Evolutionary conservation across 345 rosid genomes (phyloP).

Genomic region (Kandelia obovata): DNA sequence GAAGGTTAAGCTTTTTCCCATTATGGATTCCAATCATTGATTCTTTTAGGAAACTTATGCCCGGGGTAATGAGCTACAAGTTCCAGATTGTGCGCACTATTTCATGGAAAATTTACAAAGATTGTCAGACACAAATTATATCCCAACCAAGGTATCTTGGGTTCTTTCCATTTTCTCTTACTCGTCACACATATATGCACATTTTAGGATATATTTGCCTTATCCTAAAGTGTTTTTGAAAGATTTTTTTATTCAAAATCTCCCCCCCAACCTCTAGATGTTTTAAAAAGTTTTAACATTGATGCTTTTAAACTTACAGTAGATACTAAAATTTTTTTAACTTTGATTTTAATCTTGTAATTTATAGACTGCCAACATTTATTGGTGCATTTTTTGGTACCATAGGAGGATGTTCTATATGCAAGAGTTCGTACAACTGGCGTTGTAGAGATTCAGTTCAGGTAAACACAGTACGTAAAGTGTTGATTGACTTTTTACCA

Average conservation of each 20-base stretch:
- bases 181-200: background rate
- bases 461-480: slow-evolving; percentile 41
- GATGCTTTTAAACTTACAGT: no score
- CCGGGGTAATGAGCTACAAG: slow-evolving; percentile 84
- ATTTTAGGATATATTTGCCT: background rate
- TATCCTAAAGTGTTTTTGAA: background rate
- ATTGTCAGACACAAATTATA: slow-evolving; percentile 66
- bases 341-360: background rate
- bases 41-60: slow-evolving; percentile 71
- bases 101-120: slow-evolving; percentile 93
- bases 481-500: background rate
- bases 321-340: background rate
- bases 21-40: background rate
- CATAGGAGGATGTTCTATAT: slow-evolving; percentile 90
- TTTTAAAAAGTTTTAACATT: background rate
- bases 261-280: background rate
- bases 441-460: slow-evolving; percentile 97
- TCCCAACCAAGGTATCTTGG: slow-evolving; percentile 81
- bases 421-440: slow-evolving; percentile 98
- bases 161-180: background rate
- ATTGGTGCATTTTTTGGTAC: slow-evolving; percentile 2
- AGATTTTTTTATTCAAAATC: background rate
- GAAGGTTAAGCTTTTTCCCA: background rate
- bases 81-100: slow-evolving; percentile 88
- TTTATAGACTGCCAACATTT: slow-evolving; percentile 9